phyloP scores from a whole-genome alignment of 139 green algal species.

The Volvox reticuliferus region DNA sequence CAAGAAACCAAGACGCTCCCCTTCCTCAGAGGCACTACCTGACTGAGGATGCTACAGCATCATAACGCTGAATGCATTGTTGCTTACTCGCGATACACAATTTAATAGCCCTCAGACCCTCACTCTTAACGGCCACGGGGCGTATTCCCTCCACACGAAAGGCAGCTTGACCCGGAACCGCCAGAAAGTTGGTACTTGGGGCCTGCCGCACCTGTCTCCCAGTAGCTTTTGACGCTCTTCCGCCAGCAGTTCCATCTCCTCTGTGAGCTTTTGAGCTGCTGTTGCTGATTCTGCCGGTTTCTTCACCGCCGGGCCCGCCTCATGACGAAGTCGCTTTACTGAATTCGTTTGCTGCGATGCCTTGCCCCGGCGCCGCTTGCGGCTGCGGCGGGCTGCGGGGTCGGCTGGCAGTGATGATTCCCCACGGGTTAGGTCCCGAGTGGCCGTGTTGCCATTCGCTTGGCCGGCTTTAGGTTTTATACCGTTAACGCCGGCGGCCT shows the following conservation, averaged over 20 bases:
- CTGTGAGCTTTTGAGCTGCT: background rate
- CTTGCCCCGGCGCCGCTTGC: conserved; percentile 9
- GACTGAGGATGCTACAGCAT: too few species aligned
- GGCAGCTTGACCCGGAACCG: too few species aligned
- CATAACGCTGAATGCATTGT: too few species aligned
- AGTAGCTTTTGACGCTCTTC: conserved; percentile 28
- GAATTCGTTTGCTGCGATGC: background rate
- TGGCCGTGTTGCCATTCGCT: background rate
- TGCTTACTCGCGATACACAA: too few species aligned
- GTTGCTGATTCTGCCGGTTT: background rate
- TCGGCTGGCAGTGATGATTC: background rate
- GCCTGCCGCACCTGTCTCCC: background rate
- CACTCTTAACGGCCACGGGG: too few species aligned
- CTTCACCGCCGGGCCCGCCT: background rate
- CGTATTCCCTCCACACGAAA: too few species aligned
- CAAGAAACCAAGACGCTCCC: too few species aligned
- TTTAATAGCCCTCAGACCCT: too few species aligned
- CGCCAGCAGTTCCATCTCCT: background rate
- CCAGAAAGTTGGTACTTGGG: too few species aligned
- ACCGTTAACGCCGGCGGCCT: background rate
- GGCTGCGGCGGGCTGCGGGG: background rate
- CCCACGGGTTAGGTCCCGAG: background rate
- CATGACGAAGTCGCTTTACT: background rate
- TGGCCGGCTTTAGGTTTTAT: background rate
- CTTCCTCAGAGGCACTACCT: too few species aligned